Evolutionary conservation across 768 basidiomycete species (phyloP), one percentile per base, ranked within the genome.

Genomic region (Lactifluus piperatus): DNA sequence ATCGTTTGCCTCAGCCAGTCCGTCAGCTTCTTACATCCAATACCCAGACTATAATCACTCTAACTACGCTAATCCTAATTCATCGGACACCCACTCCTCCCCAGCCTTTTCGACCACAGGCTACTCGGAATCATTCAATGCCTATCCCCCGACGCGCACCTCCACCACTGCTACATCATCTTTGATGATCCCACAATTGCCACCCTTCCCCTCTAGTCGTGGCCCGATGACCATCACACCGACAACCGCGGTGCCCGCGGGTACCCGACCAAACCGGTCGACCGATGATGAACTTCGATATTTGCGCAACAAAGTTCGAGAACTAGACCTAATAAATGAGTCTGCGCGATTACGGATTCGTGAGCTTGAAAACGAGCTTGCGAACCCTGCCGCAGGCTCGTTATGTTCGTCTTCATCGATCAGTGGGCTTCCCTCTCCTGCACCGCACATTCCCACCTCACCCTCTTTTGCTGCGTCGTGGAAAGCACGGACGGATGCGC

Each of bases 401-500:
- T 47, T 63, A 68, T 60, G 56, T 62, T 5, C 58, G 50, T 6
- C 68, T 43, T 48, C 62, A 32, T 44, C 59, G 44, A 47, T 62
- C 26, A 64, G 66, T 27, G 69, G 69, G 11, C 66, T 71, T n/a
- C 70, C 72, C 3, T 64, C 71, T 4, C 68, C 69, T 11, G 39
- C 60, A 14, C 70, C 65, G 13, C 71, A 74, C 5, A 72, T 76
- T 0, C 68, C 73, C 9, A 74, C 77, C 13, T 66, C 79, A 16
- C 58, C 68, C 5, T 64, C 75, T 20, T 84, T 86, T 73, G 77
- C 82, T 47, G 72, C 76, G 29, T 77, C 81, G 3, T 91, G 90
- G 90, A 79, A 78, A 49, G 75, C 77, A 9, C 85, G 90, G 58
- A 91, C 88, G 0, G 84, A 88, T 22, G 81, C 85, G 5, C 86